Conservation (phyloP, 495 filamentous ascomycete species). For the Trichoderma parareesei region DNA sequence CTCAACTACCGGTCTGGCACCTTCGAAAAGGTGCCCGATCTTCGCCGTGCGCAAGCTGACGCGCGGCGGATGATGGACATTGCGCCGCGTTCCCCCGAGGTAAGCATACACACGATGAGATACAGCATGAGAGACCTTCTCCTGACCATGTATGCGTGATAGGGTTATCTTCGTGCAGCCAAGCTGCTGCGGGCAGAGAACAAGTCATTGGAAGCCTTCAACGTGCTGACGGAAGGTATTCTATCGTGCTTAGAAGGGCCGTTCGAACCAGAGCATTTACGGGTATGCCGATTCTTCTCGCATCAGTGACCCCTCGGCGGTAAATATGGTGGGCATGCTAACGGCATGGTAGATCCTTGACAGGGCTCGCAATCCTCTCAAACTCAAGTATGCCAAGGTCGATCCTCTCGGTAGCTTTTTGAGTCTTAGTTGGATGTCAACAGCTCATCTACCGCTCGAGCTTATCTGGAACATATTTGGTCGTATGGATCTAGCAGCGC, state of each 20-base stretch:
- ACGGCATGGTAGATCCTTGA: not conserved
- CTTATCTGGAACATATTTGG: slow-evolving; percentile 1
- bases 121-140: not conserved
- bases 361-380: not conserved
- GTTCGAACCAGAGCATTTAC: not conserved
- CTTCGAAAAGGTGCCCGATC: slow-evolving; percentile 7
- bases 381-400: not conserved
- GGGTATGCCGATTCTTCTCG: not conserved
- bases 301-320: not conserved
- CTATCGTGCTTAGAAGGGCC: not conserved
- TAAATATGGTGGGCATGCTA: not conserved
- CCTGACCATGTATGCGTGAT: not conserved
- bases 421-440: not conserved
- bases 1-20: slow-evolving; percentile 13
- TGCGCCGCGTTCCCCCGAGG: not conserved
- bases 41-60: slow-evolving; percentile 6
- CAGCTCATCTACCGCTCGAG: slow-evolving; percentile 4
- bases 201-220: not conserved
- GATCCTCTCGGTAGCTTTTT: slow-evolving; percentile 3
- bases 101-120: not conserved
- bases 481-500: not conserved
- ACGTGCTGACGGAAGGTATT: slow-evolving; percentile 1
- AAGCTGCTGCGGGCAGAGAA: not conserved
- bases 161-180: slow-evolving; percentile 11
- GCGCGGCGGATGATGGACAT: slow-evolving; percentile 9